Evolutionary conservation across 139 green algal species (phyloP), one percentile per base, ranked within the genome.

Genomic region (Chlamydomonas applanata): DNA sequence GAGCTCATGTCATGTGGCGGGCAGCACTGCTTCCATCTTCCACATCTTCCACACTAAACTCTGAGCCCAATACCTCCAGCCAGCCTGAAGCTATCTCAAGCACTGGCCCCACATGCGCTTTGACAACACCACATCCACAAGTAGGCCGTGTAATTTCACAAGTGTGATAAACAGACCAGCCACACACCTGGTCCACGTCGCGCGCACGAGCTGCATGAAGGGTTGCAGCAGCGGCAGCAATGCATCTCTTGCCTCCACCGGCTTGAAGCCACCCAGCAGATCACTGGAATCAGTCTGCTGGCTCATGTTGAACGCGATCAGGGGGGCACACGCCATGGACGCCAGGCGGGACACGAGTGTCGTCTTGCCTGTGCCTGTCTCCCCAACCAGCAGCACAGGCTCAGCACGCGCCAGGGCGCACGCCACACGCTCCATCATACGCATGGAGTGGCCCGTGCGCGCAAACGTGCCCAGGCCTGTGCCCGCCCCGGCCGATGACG

Each of bases 331-430:
- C 0, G 82, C 85, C 73, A 89, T 79, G 4, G 65, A 54, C 13
- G 91, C 91, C 57, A 96, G 77, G 33, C 91, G 84, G 69, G 94
- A 93, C 52, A 98, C 86, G 22, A 95, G 70, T 0, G 96, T 95
- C 4, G 96, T 99, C 76, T 99, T 99, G 44, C 96, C 96, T 0
- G 91, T 97, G 61, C 96, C 96, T 36, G 96, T 99, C 88, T 99
- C 96, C n/a, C 96, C 96, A 7, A 99, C 96, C 60, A 99, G 86
- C 74, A 99, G 87, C 60, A 96, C 85, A 3, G 96, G 91, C 83
- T 99, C 96, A 29, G 59, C 1, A 44, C 62, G 54, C 2, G 74
- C 49, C 9, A 96, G 69, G 2, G 84, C 85, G 13, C 83, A 87
- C 0, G 89, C 90, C n/a, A 97, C 83, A 2, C 87, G 77, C 84